Conservation (phyloP, 2,329 filamentous ascomycete species). For the Xylaria sp. region DNA sequence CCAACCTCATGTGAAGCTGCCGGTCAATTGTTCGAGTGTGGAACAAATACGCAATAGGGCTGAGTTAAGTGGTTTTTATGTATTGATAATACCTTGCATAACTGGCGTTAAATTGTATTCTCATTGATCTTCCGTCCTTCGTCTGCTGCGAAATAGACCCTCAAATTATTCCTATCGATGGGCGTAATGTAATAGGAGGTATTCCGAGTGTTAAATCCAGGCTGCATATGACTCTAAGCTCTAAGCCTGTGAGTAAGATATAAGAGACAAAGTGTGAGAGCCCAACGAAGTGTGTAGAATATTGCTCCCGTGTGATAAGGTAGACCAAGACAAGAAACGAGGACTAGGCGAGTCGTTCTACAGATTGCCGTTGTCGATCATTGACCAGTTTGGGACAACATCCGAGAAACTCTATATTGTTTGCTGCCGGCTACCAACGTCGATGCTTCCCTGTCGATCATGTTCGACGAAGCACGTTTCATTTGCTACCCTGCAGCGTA, state of each 20-base stretch:
- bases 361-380: slow-evolving; percentile 25
- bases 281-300: not conserved
- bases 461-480: not conserved
- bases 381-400: slow-evolving; percentile 28
- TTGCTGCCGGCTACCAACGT: slow-evolving; percentile 13
- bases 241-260: not conserved
- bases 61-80: slow-evolving; percentile 6
- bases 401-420: slow-evolving; percentile 33
- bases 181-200: not conserved
- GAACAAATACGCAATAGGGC: slow-evolving; percentile 11
- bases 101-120: slow-evolving; percentile 31
- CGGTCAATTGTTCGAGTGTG: not conserved
- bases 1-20: not conserved
- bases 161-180: not conserved
- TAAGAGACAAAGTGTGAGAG: not conserved
- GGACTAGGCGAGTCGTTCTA: slow-evolving; percentile 13
- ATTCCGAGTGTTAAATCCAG: not conserved
- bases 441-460: slow-evolving; percentile 5
- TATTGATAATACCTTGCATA: slow-evolving; percentile 36
- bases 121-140: not conserved
- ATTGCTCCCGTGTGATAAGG: not conserved
- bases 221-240: not conserved
- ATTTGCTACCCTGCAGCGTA: not conserved
- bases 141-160: not conserved
- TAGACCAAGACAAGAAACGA: not conserved